These are phyloP conservation scores for Phellopilus nigrolimitatus DNA, from an alignment of 1,284 basidiomycete genomes.

Conservation along the genomic window DNA sequence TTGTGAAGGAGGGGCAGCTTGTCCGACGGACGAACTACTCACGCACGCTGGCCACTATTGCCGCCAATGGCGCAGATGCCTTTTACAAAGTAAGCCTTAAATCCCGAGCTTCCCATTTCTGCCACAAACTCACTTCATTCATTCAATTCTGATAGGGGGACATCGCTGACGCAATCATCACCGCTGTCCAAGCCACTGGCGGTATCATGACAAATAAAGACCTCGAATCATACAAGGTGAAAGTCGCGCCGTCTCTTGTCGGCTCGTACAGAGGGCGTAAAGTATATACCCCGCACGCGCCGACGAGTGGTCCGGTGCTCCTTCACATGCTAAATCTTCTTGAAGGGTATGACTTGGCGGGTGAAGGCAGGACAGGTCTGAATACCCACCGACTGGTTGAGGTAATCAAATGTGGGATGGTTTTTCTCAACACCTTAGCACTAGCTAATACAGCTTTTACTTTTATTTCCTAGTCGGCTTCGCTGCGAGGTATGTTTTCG, in stretches of 20 bases:
- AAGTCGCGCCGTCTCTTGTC: conserved; percentile 68
- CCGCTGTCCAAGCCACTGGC: conserved; percentile 64
- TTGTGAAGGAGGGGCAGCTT: conserved; percentile 71
- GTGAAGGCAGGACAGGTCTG: conserved; percentile 47
- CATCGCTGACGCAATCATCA: conserved; percentile 70
- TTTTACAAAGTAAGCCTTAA: conserved; percentile 58
- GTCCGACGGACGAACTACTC: conserved; percentile 69
- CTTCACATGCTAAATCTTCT: conserved; percentile 78
- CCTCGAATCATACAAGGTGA: conserved; percentile 64
- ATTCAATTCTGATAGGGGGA: conserved; percentile 44
- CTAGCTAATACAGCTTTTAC: conserved; percentile 9
- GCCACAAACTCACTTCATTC: conserved; percentile 21
- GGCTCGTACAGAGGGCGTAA: conserved; percentile 74
- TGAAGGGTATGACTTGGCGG: conserved; percentile 56
- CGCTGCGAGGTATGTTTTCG: conserved; percentile 53
- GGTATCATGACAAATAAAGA: conserved; percentile 76
- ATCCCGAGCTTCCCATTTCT: conserved; percentile 20
- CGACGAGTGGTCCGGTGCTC: conserved; percentile 77
- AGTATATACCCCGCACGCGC: conserved; percentile 81
- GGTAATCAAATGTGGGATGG: conserved; percentile 63
- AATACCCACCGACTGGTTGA: conserved; percentile 73
- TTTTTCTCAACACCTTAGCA: conserved; percentile 5
- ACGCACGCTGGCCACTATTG: conserved; percentile 60
- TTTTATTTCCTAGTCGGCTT: conserved; percentile 51
- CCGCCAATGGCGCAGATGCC: conserved; percentile 63